Evolutionary conservation across 1,284 basidiomycete genomes (phyloP).

Genomic region (Trichosporon inkin): DNA sequence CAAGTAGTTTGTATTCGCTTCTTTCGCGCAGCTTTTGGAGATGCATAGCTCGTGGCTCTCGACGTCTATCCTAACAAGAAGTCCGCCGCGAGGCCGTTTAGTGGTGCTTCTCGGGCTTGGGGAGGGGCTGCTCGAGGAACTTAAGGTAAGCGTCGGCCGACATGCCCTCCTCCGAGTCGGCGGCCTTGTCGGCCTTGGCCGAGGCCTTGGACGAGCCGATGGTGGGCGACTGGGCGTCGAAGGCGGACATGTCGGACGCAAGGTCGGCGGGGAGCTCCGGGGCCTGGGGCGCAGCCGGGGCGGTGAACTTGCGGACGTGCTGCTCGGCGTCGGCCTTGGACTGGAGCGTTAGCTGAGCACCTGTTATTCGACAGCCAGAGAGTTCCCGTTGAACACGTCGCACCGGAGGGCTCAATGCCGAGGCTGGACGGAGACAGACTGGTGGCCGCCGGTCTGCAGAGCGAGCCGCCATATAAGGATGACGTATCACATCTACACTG

Average conservation of each 20-base stretch:
- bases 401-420: too few relatives aligned
- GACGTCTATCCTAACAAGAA: constrained; percentile 6
- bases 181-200: constrained; percentile 33
- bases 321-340: constrained; percentile 79
- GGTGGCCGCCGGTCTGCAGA: neutral
- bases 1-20: too few relatives aligned
- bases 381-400: too few relatives aligned
- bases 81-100: constrained; percentile 1
- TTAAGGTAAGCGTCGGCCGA: constrained; percentile 60
- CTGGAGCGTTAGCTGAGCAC: constrained; percentile 50
- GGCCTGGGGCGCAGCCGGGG: constrained; percentile 64
- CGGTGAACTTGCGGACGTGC: constrained; percentile 66
- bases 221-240: constrained; percentile 70
- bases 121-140: constrained; percentile 55
- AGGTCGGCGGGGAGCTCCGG: constrained; percentile 72
- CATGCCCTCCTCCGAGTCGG: constrained; percentile 49
- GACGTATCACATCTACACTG: too few relatives aligned
- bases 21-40: neutral
- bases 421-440: too few relatives aligned
- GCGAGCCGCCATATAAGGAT: too few relatives aligned
- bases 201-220: constrained; percentile 51
- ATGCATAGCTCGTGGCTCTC: constrained; percentile 1
- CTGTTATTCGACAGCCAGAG: too few relatives aligned
- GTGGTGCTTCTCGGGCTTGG: constrained; percentile 56
- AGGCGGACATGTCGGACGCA: constrained; percentile 73